Conservation (phyloP, 768 basidiomycete species). For the Hygrophorus pudorinus region DNA sequence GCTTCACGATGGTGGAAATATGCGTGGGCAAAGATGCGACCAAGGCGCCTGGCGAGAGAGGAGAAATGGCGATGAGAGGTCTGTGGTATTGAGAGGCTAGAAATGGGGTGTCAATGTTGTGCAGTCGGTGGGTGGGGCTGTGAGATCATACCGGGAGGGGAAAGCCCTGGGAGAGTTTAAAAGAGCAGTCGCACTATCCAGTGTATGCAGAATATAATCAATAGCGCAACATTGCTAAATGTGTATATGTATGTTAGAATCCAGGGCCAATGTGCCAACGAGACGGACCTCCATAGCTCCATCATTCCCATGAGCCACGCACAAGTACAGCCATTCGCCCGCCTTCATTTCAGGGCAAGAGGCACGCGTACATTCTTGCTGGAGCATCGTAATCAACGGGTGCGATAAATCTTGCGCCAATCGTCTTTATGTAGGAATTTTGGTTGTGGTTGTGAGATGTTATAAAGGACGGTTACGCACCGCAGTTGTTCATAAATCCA, state of each 20-base stretch:
- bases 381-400: constrained; percentile 75
- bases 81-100: constrained; percentile 70
- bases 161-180: constrained; percentile 88
- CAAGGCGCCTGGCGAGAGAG: constrained; percentile 82
- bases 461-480: constrained; percentile 16
- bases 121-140: not conserved
- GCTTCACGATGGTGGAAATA: constrained; percentile 92
- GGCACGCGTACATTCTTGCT: constrained; percentile 76
- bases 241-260: not conserved
- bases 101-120: not conserved
- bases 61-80: constrained; percentile 83
- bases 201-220: constrained; percentile 88
- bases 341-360: constrained; percentile 98
- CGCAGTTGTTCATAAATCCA: constrained; percentile 68
- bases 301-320: constrained; percentile 88
- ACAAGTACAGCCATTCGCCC: constrained; percentile 96
- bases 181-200: constrained; percentile 88
- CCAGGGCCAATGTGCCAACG: not conserved
- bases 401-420: constrained; percentile 82
- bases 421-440: constrained; percentile 49
- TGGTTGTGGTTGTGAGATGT: too few species aligned
- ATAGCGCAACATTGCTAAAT: constrained; percentile 89
- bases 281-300: constrained; percentile 70
- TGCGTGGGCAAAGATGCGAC: constrained; percentile 92
- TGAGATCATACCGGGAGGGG: constrained; percentile 63